phyloP scores from a whole-genome alignment of 1,139 yeast species.

The Hyphopichia fennica region DNA sequence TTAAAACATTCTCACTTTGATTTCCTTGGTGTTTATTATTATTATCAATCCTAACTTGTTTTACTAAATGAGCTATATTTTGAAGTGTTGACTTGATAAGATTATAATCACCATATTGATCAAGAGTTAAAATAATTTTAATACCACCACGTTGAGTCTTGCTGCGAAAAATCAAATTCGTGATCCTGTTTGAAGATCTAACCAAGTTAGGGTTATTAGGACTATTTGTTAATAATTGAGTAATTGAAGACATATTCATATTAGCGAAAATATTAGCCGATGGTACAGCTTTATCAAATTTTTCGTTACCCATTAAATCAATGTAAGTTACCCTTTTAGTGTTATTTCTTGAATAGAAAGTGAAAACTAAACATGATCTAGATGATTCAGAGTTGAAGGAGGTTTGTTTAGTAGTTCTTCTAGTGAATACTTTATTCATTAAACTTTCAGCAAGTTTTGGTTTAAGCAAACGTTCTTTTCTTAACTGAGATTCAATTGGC shows the following conservation, averaged over 20 bases:
- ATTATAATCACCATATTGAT: conserved; percentile 24
- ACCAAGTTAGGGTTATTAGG: conserved; percentile 7
- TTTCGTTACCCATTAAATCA: conserved; percentile 36
- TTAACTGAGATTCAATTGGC: conserved; percentile 16
- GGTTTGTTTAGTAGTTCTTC: conserved; percentile 21
- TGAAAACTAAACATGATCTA: conserved; percentile 28
- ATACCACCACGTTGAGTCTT: conserved; percentile 10
- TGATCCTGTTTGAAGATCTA: conserved; percentile 27
- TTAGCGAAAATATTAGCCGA: conserved; percentile 27
- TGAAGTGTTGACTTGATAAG: conserved; percentile 16
- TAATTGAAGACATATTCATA: conserved; percentile 28
- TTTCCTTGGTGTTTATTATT: conserved; percentile 1
- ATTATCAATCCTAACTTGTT: conserved; percentile 15
- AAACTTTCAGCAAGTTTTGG: conserved; percentile 6
- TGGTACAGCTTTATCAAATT: conserved; percentile 7
- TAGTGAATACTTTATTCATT: conserved; percentile 17
- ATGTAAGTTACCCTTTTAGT: conserved; percentile 20
- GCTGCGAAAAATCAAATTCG: conserved; percentile 27
- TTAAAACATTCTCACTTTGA: background rate
- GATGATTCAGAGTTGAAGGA: conserved; percentile 21
- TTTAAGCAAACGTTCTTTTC: conserved; percentile 8
- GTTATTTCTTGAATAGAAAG: conserved; percentile 19
- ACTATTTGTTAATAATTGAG: conserved; percentile 21
- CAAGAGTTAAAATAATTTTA: conserved; percentile 29
- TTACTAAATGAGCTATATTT: conserved; percentile 26